Evolutionary conservation across 2,329 filamentous ascomycete genomes (phyloP), one percentile per base, ranked within the genome.

Genomic region (Botrytis squamosa): DNA sequence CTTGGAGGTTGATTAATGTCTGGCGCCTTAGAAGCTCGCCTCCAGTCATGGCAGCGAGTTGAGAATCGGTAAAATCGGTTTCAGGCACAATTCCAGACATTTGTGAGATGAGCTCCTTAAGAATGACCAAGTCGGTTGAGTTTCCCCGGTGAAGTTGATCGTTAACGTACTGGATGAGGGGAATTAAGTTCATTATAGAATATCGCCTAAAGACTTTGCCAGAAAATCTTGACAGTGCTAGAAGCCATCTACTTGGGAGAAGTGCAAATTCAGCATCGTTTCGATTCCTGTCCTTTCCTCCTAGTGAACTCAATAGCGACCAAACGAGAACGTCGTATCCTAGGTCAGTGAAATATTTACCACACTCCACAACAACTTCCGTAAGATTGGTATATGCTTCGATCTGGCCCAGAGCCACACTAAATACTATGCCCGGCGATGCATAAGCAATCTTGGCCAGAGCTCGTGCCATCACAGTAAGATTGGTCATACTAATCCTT

Each of bases 301-400:
- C 89, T 20, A 92, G 84, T 2, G 90, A 90, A 80, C 90, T 97
- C 83, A 99, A 89, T 63, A 99, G 85, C 33, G 94, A 93, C 94
- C 95, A 99, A 5, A 94, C 93, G 63, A 99, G 86, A 46, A 97
- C 93, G 82, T 99, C 96, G 81, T 97, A 97, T 0, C 93, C 95
- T 55, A 99, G 85, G 72, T 93, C 91, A 1, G 95, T 97, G 78
- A 98, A 98, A 81, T 98, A 98, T 79, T 93, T 92, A 57, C 93
- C 94, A 80, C 95, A 98, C 81, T 98, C 94, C 22, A 98, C 95
- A 75, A 99, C 93, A 8, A 94, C 93, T 75, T 97, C 93, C 73
- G 97, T 97, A 75, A 99, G 88, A 80, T 98, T 99, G 81, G 92
- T 93, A 81, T 99, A 99, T 0, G 92, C 91, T 82, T 99, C 95